These are phyloP conservation scores for Fraxinus anomala DNA, from an alignment of 257 asterid species.

Conservation along the genomic window DNA sequence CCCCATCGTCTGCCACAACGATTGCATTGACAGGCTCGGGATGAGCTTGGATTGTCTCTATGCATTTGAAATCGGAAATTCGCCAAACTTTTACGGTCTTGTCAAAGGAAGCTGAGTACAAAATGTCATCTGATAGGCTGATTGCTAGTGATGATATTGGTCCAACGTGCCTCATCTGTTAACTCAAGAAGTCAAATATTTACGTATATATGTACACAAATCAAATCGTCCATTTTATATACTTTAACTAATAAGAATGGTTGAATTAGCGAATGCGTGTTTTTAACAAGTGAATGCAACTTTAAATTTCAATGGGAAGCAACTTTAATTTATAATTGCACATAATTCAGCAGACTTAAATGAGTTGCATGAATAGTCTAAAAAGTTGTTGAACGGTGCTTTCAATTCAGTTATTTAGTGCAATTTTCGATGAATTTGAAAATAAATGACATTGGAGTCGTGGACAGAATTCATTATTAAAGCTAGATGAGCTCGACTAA, in stretches of 20 bases:
- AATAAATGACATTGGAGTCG: too few species aligned
- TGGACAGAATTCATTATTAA: too few species aligned
- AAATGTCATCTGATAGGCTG: constrained; percentile 69
- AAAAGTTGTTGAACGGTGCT: neutral
- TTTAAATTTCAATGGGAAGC: constrained; percentile 6
- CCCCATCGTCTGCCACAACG: constrained; percentile 80
- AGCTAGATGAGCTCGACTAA: too few species aligned
- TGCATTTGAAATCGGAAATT: constrained; percentile 80
- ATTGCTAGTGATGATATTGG: constrained; percentile 86
- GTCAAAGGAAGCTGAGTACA: constrained; percentile 81
- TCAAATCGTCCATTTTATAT: neutral
- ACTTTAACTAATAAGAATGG: neutral
- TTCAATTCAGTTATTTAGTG: neutral
- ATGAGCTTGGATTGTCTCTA: constrained; percentile 94
- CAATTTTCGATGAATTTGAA: neutral
- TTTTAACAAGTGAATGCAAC: neutral
- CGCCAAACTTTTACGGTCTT: constrained; percentile 85
- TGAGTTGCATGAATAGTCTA: constrained; percentile 3
- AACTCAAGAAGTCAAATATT: neutral
- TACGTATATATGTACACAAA: neutral
- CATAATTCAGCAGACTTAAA: neutral
- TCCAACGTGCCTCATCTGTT: constrained; percentile 72
- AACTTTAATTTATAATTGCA: neutral
- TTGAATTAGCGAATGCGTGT: neutral
- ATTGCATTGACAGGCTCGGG: constrained; percentile 76